A percentile compares a stretch with the other conserved stretches of the same genome.
Evolutionary conservation across 1,284 basidiomycete genomes (phyloP).

Genomic region (Ceratobasidium sp.): DNA sequence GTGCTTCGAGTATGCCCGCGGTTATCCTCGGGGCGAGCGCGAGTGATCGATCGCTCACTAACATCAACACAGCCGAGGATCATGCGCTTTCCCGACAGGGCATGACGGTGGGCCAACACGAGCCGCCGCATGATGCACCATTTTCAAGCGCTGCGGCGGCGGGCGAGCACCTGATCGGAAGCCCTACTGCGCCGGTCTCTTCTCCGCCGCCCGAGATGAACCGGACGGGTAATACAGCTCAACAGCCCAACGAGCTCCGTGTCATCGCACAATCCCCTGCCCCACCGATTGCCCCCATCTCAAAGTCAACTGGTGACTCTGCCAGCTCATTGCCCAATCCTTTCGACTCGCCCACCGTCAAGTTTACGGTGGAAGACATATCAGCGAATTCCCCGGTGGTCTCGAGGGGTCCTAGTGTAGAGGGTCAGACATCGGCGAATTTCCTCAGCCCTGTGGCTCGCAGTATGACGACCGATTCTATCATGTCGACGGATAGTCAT

Average conservation of each 20-base stretch:
- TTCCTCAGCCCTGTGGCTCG: conserved; percentile 31
- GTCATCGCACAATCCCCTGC: neutral
- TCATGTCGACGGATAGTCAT: conserved; percentile 16
- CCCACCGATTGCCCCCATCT: neutral
- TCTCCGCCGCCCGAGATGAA: conserved; percentile 4
- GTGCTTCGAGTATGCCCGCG: conserved; percentile 32
- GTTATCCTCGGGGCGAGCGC: conserved; percentile 22
- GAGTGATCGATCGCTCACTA: conserved; percentile 13
- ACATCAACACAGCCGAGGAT: neutral
- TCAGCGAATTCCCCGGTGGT: conserved; percentile 12
- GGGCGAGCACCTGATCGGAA: neutral
- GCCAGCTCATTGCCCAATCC: conserved; percentile 14
- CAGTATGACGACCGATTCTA: conserved; percentile 12
- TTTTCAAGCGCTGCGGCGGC: conserved; percentile 6
- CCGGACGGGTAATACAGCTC: neutral
- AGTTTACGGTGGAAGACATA: conserved; percentile 14
- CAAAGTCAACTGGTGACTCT: conserved; percentile 11
- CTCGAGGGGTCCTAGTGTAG: neutral
- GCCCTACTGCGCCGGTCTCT: neutral
- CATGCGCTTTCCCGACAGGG: neutral
- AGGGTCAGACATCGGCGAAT: conserved; percentile 10
- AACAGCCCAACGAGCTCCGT: neutral
- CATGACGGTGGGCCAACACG: neutral
- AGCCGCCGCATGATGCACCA: neutral
- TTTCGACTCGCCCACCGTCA: conserved; percentile 1